A percentile compares a stretch with the other conserved stretches of the same genome.
Evolutionary conservation across 1,284 basidiomycete genomes (phyloP).

Genomic region (Apiotrichum montevideense): DNA sequence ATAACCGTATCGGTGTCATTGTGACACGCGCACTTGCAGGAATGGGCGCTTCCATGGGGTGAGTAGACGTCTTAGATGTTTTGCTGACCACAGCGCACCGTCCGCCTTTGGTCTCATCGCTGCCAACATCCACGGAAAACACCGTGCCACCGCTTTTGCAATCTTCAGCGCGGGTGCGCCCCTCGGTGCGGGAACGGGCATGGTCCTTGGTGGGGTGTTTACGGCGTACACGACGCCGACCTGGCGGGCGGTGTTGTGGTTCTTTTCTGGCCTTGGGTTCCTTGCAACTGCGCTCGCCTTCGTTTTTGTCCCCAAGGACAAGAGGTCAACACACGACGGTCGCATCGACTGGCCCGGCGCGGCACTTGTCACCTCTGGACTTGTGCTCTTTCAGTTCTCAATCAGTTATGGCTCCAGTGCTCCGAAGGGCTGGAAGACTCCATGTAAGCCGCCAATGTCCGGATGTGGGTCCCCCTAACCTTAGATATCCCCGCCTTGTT

Average conservation of each 20-base stretch:
- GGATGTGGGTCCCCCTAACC: not conserved
- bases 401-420: constrained; percentile 65
- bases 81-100: constrained; percentile 5
- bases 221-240: constrained; percentile 9
- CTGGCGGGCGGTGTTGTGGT: constrained; percentile 16
- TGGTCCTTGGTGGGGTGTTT: constrained; percentile 16
- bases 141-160: constrained; percentile 16
- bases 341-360: constrained; percentile 16
- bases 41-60: constrained; percentile 30
- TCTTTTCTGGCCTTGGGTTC: constrained; percentile 11
- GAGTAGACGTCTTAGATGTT: not conserved
- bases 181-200: constrained; percentile 11
- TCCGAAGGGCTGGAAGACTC: constrained; percentile 59
- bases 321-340: not conserved
- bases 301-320: constrained; percentile 6
- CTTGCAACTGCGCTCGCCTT: not conserved
- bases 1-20: constrained; percentile 29
- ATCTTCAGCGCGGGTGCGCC: constrained; percentile 16
- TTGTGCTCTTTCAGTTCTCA: constrained; percentile 60
- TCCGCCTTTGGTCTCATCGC: constrained; percentile 18
- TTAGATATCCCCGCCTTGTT: constrained; percentile 51
- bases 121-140: constrained; percentile 21
- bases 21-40: constrained; percentile 34
- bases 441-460: constrained; percentile 51
- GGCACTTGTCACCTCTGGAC: constrained; percentile 13